A percentile compares a stretch with the other conserved stretches of the same genome.
These are phyloP conservation scores for Rhodotorula taiwanensis DNA, from an alignment of 768 basidiomycete genomes.

Conservation along the genomic window DNA sequence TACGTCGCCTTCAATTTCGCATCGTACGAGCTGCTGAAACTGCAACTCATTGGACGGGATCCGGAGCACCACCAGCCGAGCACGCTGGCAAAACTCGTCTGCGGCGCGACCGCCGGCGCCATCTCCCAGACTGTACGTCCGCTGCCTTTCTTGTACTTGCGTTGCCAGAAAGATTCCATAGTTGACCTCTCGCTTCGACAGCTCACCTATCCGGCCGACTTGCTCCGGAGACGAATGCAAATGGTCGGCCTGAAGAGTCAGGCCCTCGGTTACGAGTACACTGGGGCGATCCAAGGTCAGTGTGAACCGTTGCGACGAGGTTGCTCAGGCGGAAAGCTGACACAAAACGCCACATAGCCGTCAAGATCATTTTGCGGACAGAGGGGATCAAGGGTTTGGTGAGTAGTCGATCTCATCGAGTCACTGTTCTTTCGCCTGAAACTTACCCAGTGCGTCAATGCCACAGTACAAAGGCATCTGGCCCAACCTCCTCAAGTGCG, in stretches of 20 bases:
- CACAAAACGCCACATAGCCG: constrained; percentile 51
- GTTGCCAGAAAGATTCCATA: too few relatives aligned
- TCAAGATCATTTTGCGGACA: constrained; percentile 58
- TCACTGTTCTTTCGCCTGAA: too few relatives aligned
- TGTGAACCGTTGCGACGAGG: neutral
- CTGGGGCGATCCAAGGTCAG: constrained; percentile 26
- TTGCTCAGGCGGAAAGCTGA: neutral
- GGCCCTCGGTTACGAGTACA: constrained; percentile 38
- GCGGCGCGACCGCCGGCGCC: constrained; percentile 67
- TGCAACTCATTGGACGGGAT: constrained; percentile 9
- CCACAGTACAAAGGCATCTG: constrained; percentile 56
- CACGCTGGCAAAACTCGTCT: constrained; percentile 63
- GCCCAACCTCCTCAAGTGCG: constrained; percentile 37
- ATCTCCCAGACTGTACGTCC: constrained; percentile 65
- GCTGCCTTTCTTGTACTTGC: too few relatives aligned
- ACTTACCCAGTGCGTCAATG: too few relatives aligned
- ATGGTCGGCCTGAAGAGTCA: constrained; percentile 68
- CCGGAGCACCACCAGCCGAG: constrained; percentile 22
- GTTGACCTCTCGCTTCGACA: too few relatives aligned
- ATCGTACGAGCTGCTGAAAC: constrained; percentile 62
- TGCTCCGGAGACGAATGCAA: constrained; percentile 91
- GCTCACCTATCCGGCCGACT: constrained; percentile 91
- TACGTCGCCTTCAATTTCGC: constrained; percentile 44
- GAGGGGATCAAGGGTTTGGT: constrained; percentile 67
- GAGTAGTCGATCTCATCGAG: neutral